phyloP scores from a whole-genome alignment of 2,329 filamentous ascomycete genomes.

The Fusarium pseudonygamai region DNA sequence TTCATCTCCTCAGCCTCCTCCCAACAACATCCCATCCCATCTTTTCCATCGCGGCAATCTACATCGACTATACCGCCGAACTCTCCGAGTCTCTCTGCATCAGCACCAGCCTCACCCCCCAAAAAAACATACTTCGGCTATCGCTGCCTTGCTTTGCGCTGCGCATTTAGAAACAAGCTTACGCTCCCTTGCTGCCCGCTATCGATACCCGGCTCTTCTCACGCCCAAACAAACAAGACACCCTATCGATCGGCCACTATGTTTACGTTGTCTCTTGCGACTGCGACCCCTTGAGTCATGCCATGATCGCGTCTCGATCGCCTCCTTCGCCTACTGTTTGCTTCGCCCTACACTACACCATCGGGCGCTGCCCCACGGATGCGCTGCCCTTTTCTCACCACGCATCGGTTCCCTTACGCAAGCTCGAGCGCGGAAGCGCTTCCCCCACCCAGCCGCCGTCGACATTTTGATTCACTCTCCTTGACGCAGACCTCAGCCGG shows the following conservation, averaged over 20 bases:
- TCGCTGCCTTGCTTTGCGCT: conserved; percentile 4
- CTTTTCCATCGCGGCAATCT: conserved; percentile 1
- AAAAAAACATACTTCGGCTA: conserved; percentile 3
- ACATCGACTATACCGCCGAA: conserved; percentile 10
- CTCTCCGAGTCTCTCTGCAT: background rate
- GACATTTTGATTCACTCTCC: conserved; percentile 35
- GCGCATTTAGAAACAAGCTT: conserved; percentile 15
- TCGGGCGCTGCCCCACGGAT: conserved; percentile 33
- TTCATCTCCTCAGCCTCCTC: conserved; percentile 29
- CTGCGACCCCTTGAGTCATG: conserved; percentile 41
- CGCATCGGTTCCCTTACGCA: conserved; percentile 24
- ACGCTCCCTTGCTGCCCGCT: conserved; percentile 25
- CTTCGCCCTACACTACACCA: conserved; percentile 33
- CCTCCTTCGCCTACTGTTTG: conserved; percentile 32
- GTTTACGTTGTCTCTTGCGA: conserved; percentile 34
- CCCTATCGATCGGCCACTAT: conserved; percentile 31
- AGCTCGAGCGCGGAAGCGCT: conserved; percentile 23
- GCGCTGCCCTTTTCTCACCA: conserved; percentile 28
- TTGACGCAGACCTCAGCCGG: conserved; percentile 29
- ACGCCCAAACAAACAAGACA: conserved; percentile 16
- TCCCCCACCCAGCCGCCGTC: conserved; percentile 29
- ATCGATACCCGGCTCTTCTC: conserved; percentile 18
- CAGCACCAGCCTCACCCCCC: conserved; percentile 8
- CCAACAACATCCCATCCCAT: conserved; percentile 8
- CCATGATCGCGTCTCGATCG: conserved; percentile 41